Evolutionary conservation across 2,329 filamentous ascomycete genomes (phyloP).

Genomic region (Colletotrichum destructivum): DNA sequence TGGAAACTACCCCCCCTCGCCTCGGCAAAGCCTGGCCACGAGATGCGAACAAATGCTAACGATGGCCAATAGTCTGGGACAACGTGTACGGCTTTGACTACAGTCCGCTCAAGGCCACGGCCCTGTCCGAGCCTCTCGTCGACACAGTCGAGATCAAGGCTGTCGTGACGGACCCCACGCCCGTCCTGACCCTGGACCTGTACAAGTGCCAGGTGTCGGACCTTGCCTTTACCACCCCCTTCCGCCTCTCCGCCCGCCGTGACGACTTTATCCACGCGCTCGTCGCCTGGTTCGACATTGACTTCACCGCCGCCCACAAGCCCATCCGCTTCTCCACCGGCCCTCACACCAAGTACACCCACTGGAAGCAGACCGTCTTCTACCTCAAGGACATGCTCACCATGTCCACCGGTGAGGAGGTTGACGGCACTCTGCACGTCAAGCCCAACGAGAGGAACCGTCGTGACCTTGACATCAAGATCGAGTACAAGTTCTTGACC

Average conservation of each 20-base stretch:
- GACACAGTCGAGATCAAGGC: conserved; percentile 98
- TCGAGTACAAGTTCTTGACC: conserved; percentile 86
- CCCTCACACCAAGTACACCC: conserved; percentile 98
- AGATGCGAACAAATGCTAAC: conserved; percentile 2
- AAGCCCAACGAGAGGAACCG: conserved; percentile 95
- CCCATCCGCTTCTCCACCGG: conserved; percentile 96
- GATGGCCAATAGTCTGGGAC: conserved; percentile 87
- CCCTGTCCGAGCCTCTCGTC: conserved; percentile 94
- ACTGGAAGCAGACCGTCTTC: conserved; percentile 99
- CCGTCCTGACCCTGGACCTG: conserved; percentile 90
- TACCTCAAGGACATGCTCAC: conserved; percentile 95
- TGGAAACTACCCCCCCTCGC: too few relatives aligned
- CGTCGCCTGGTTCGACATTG: conserved; percentile 99
- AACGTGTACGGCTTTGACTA: conserved; percentile 99
- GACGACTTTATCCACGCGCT: conserved; percentile 97
- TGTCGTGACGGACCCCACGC: conserved; percentile 90
- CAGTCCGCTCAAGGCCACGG: conserved; percentile 91
- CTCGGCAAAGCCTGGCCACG: background rate
- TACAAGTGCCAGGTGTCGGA: conserved; percentile 90
- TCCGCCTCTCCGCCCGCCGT: conserved; percentile 82
- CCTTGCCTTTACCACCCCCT: conserved; percentile 86
- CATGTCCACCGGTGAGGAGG: conserved; percentile 87
- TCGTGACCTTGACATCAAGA: conserved; percentile 92
- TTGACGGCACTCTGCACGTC: conserved; percentile 82
- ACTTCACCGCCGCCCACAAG: conserved; percentile 99